Evolutionary conservation across 106 monocot genomes (phyloP), one percentile per base, ranked within the genome.

Genomic region (Allium sativum): DNA sequence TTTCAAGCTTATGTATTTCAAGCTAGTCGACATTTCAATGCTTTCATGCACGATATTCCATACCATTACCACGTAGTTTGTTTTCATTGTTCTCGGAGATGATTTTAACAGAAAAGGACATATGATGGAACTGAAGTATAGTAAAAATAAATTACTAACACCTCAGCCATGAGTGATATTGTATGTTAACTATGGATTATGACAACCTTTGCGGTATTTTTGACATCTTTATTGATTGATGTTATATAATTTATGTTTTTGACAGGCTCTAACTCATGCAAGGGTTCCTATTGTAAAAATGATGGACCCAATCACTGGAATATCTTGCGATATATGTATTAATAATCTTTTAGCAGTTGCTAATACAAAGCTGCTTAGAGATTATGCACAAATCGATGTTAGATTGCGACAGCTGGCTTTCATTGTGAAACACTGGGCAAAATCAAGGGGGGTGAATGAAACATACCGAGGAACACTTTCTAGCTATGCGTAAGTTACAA

Each of bases 341-440:
- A 98, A 98, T 68, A 98, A 98, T 71, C 80, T 85, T 66, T 70
- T 98, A 53, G 98, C 98, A 19, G 88, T 98, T 78, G 92, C 88
- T 62, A 98, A 98, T 66, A 92, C 98, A 59, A 98, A 98, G 68
- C 78, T 98, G 21, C 80, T 98, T 8, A 85, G 78, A 66, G 88
- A 98, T 76, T 98, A 98, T 73, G 82, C 85, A 48, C 69, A 82
- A 74, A 85, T 98, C 44, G 98, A 98, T 77, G 69, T 73, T 7
- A 84, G 98, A 70, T 81, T 98, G 60, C 65, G 78, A 14, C 98
- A 92, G 51, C 58, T 98, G 61, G 98, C 88, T 53, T 88, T 88
- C 73, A 76, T 98, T 74, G 88, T 98, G 65, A 98, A 98, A 68
- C 82, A 92, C 58, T 98, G 98, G 98, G 98, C 98, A 53, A 98